Base-by-base conservation (phyloP, 2,329 filamentous ascomycete species). In the Trichoderma cornu-damae region DNA sequence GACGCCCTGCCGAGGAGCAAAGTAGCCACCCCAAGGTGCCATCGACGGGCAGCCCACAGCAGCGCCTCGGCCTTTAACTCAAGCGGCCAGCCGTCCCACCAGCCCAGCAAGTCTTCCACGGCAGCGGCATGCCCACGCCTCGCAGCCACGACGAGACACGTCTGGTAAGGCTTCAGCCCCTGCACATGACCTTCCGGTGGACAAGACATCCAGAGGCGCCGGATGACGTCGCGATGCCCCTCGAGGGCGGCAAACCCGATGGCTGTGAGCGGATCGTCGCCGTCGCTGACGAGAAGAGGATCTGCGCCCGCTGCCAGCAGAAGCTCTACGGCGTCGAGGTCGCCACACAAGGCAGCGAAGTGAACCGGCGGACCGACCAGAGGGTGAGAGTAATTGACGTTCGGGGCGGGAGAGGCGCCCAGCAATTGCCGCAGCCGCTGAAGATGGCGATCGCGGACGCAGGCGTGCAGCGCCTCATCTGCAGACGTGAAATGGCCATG, bases 41-140 rank as follows among this genome's bases (percentile, higher is more conserved):
- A 66, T 28, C 37, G 22, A 1, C 43, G 3, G 22, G 56, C 53
- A n/a, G 61, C 62, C 6, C 40, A 40, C 12, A 30, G 11, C 1
- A 65, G 48, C 6, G 64, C 65, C 2, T 49, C 3, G 8, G 40
- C 24, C 28, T 43, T 57, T 26, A 46, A 34, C 14, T 44, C 53
- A 2, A 58, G n/a, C 1, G 58, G 43, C 61, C 62, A 65, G 22
- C 62, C 59, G 12, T 60, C 57, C 49, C 57, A 61, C 57, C 59
- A 63, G 26, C 34, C 51, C n/a, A 63, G 16, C 4, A 65, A 34
- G 28, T 64, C 60, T 4, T 50, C 26, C 18, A 65, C 57, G 18
- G 62, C 59, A 11, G 57, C 32, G 8, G 57, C 34, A 32, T 66
- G 61, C 1, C 62, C 62, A 40, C 61, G 8, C 6, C 11, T 37